These are phyloP conservation scores for Cyberlindnera euphorbiiphila DNA, from an alignment of 805 yeast genomes.

Conservation along the genomic window DNA sequence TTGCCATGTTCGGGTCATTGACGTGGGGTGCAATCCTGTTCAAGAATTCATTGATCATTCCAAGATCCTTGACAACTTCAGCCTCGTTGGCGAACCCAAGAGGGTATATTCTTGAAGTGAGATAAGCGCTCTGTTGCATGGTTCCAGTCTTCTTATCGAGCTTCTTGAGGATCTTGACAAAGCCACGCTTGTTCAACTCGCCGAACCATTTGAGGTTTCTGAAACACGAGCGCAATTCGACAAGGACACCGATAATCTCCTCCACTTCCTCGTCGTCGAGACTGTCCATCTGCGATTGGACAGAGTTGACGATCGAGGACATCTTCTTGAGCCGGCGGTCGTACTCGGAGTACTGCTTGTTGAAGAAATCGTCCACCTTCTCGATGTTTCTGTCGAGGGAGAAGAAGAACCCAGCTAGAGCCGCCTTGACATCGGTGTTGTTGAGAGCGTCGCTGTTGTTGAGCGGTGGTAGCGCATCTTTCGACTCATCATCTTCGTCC, in stretches of 20 bases:
- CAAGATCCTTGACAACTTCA: slow-evolving; percentile 52
- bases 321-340: slow-evolving; percentile 58
- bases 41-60: slow-evolving; percentile 47
- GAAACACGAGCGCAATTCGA: slow-evolving; percentile 71
- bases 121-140: slow-evolving; percentile 48
- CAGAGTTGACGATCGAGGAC: slow-evolving; percentile 29
- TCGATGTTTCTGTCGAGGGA: slow-evolving; percentile 79
- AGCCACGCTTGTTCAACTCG: slow-evolving; percentile 87
- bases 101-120: slow-evolving; percentile 66
- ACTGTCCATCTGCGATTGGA: slow-evolving; percentile 38
- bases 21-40: slow-evolving; percentile 46
- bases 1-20: slow-evolving; percentile 5
- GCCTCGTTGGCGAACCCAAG: slow-evolving; percentile 72
- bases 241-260: slow-evolving; percentile 60
- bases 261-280: slow-evolving; percentile 49
- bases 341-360: slow-evolving; percentile 69
- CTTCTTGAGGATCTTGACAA: slow-evolving; percentile 83
- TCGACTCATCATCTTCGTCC: slow-evolving; percentile 18
- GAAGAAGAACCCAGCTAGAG: slow-evolving; percentile 65
- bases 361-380: slow-evolving; percentile 74
- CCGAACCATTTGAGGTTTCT: slow-evolving; percentile 92
- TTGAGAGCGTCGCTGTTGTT: slow-evolving; percentile 32
- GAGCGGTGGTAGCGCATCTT: slow-evolving; percentile 9
- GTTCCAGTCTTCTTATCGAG: slow-evolving; percentile 81
- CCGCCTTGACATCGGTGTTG: slow-evolving; percentile 40